Percentiles rank a stretch among this genome's conserved stretches.
These are phyloP conservation scores for Tubosaeta sp. DNA, from an alignment of 768 basidiomycete genomes.

Conservation along the genomic window DNA sequence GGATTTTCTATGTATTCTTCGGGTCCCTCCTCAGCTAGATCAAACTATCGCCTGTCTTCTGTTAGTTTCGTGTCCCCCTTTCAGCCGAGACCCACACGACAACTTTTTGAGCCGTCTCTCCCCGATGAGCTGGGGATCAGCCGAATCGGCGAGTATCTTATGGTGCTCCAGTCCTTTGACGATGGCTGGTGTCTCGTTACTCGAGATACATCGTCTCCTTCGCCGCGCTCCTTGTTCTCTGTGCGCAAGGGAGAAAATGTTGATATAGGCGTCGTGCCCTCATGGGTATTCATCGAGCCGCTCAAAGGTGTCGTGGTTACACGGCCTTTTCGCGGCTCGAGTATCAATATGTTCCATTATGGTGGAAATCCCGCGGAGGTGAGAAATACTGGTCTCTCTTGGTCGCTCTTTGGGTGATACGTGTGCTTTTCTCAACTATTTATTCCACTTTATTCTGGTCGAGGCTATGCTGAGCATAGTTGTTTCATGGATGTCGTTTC, in stretches of 20 bases:
- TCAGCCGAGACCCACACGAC: slow-evolving; percentile 52
- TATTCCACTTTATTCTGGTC: background rate
- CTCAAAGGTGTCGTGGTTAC: slow-evolving; percentile 55
- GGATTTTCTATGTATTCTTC: slow-evolving; percentile 39
- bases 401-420: slow-evolving; percentile 55
- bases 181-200: slow-evolving; percentile 80
- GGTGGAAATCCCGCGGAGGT: slow-evolving; percentile 32
- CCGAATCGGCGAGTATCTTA: slow-evolving; percentile 53
- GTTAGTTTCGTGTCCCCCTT: slow-evolving; percentile 27
- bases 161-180: slow-evolving; percentile 62
- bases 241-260: slow-evolving; percentile 34
- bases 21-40: slow-evolving; percentile 1
- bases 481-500: background rate
- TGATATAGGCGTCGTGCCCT: slow-evolving; percentile 70
- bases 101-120: slow-evolving; percentile 63
- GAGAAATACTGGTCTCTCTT: slow-evolving; percentile 56
- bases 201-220: slow-evolving; percentile 42
- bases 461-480: background rate
- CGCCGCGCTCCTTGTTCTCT: slow-evolving; percentile 28
- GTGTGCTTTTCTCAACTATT: background rate
- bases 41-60: slow-evolving; percentile 9
- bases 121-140: slow-evolving; percentile 67
- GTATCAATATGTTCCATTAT: slow-evolving; percentile 46
- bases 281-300: slow-evolving; percentile 71
- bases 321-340: slow-evolving; percentile 59